phyloP scores from a whole-genome alignment of 345 rosid species.

The Gossypium ekmanianum region DNA sequence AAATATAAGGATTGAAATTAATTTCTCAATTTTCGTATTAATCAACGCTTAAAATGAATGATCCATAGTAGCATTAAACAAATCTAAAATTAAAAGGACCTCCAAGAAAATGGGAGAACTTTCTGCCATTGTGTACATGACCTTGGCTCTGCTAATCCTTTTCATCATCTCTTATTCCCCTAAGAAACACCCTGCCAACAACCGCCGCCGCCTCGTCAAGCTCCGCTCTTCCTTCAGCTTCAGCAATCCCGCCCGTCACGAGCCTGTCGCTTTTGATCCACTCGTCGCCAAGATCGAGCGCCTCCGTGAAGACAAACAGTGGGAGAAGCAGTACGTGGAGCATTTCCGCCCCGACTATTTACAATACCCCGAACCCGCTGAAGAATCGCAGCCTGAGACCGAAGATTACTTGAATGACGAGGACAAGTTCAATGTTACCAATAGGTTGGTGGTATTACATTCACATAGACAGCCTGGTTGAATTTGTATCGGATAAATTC shows the following conservation, averaged over 20 bases:
- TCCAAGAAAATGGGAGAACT: slow-evolving; percentile 32
- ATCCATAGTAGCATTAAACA: too few relatives aligned
- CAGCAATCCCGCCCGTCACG: slow-evolving; percentile 37
- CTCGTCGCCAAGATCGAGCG: slow-evolving; percentile 74
- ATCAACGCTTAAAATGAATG: too few relatives aligned
- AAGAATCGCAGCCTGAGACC: slow-evolving; percentile 85
- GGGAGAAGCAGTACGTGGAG: slow-evolving; percentile 74
- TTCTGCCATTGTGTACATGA: slow-evolving; percentile 43
- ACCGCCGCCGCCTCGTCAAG: slow-evolving; percentile 49
- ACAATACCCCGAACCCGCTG: slow-evolving; percentile 48
- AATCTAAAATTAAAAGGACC: too few relatives aligned
- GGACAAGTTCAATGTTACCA: slow-evolving; percentile 81
- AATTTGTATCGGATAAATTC: too few relatives aligned
- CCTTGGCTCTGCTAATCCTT: slow-evolving; percentile 46
- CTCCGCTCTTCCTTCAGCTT: slow-evolving; percentile 54
- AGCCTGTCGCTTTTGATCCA: slow-evolving; percentile 63
- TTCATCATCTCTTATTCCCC: slow-evolving; percentile 54
- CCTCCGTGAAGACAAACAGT: slow-evolving; percentile 69
- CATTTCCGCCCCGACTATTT: slow-evolving; percentile 55
- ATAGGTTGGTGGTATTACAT: slow-evolving; percentile 37
- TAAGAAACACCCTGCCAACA: slow-evolving; percentile 26
- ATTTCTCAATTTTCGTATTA: too few relatives aligned
- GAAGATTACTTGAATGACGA: slow-evolving; percentile 91
- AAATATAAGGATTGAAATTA: too few relatives aligned
- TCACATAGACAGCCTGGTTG: neutral